A percentile compares a stretch with the other conserved stretches of the same genome.
Evolutionary conservation across 352 stramenopile species (phyloP).

Genomic region (Phytophthora cajani): DNA sequence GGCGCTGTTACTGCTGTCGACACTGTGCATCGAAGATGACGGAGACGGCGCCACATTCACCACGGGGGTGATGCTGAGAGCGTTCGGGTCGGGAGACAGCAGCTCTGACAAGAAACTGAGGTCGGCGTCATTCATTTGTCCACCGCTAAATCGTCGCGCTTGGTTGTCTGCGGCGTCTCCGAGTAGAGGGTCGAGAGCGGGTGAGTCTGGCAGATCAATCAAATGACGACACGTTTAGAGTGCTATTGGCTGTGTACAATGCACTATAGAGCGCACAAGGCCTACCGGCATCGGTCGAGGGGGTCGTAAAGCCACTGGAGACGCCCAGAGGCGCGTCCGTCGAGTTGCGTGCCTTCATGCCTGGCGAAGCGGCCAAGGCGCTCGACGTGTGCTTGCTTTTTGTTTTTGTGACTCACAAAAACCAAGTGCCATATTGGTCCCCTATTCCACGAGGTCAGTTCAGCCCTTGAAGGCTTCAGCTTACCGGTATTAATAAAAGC

Average conservation of each 20-base stretch:
- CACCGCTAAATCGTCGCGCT: not conserved
- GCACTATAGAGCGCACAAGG: not conserved
- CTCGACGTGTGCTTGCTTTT: not conserved
- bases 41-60: not conserved
- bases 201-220: not conserved
- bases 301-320: not conserved
- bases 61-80: slow-evolving; percentile 15
- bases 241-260: not conserved
- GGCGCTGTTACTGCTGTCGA: not conserved
- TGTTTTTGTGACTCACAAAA: not conserved
- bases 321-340: not conserved
- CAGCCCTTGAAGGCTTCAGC: too few species aligned
- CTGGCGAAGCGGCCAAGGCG: not conserved
- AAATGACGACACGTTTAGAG: not conserved
- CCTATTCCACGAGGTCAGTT: not conserved
- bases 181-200: not conserved
- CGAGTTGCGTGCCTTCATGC: not conserved
- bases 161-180: not conserved
- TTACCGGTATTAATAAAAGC: too few species aligned
- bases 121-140: slow-evolving; percentile 27
- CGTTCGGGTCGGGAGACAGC: slow-evolving; percentile 44
- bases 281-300: slow-evolving; percentile 5
- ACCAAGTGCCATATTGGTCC: not conserved
- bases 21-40: slow-evolving; percentile 10
- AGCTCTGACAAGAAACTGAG: slow-evolving; percentile 60